phyloP scores from a whole-genome alignment of 1,139 yeast species.

The Blastobotrys petasosporus region DNA sequence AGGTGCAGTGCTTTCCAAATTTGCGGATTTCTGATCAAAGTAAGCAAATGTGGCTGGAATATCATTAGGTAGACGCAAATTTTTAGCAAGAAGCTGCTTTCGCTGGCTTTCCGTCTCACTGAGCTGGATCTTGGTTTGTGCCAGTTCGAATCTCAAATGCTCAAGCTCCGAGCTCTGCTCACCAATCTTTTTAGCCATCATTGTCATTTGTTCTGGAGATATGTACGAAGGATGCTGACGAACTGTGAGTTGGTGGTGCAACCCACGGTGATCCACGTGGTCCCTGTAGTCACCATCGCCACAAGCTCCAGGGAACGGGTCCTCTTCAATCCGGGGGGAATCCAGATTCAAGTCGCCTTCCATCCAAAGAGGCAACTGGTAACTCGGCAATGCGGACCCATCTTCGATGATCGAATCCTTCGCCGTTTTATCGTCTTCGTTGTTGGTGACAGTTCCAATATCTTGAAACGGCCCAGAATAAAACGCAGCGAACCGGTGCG shows the following conservation, averaged over 20 bases:
- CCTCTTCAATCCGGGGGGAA: no score
- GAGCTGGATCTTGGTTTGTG: conserved; percentile 3
- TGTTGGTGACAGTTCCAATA: no score
- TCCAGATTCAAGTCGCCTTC: conserved; percentile 3
- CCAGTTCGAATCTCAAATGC: conserved; percentile 8
- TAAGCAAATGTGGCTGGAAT: background rate
- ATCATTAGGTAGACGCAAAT: background rate
- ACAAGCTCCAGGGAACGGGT: no score
- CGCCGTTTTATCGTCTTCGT: no score
- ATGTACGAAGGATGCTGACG: background rate
- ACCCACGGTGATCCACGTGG: no score
- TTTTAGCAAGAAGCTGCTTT: background rate
- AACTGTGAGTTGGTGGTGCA: no score
- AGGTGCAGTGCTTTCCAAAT: background rate
- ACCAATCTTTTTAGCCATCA: conserved; percentile 9
- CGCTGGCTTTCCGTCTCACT: conserved; percentile 5
- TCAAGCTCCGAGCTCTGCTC: conserved; percentile 10
- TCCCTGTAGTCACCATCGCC: no score
- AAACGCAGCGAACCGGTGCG: no score
- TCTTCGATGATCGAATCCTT: no score
- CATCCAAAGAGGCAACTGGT: conserved; percentile 12
- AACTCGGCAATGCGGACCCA: background rate
- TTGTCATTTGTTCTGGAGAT: conserved; percentile 2
- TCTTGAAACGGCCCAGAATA: no score
- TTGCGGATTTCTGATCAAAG: background rate